Base-by-base conservation (phyloP, 768 basidiomycete genomes). In the Ramaria rubella region DNA sequence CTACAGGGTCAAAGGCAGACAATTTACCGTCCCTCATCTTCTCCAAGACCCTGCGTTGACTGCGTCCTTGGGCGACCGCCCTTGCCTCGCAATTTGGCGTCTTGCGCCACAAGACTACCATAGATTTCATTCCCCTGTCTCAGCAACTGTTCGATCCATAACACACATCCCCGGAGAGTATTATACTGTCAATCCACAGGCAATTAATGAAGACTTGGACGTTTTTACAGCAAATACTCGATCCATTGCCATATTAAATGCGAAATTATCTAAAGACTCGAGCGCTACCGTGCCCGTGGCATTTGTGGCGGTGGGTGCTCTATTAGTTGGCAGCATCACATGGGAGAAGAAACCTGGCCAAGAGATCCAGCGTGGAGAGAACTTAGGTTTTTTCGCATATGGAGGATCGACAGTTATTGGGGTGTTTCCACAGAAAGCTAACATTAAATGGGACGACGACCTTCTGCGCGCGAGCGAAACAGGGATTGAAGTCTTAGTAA, bases 51-150 rank as follows among this genome's bases (percentile, higher is more conserved):
- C 81, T 1, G 75, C 78, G 1, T 58, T 69, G 26, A 73, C 77
- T 1, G 57, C 66, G 15, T 57, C 62, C 1, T 34, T 70, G 17
- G 63, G 68, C 4, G 15, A 19, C 4, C 12, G 14, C 6, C 55
- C 48, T 6, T 73, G 79, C 21, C 64, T 90, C 1, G 86, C 86
- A 0, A 81, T 86, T 56, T 85, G 86, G 68, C 76, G 89, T 51
- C 80, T 92, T n/a, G 88, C 90, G 0, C 90, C 88, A 0, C 77
- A 82, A 14, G 89, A 91, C 64, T 90, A 90, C 63, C 89, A 91
- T 65, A 81, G 88, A 12, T 90, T 86, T 76, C 87, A 89, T 60
- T 80, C 79, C 30, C 86, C 86, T 12, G 71, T 85, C 26, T 81
- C 83, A 51, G 55, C 21, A 4, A 57, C 27, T 9, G 27, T 57